Base-by-base conservation (phyloP, 2,329 filamentous ascomycete species). In the Curvularia spicifera region DNA sequence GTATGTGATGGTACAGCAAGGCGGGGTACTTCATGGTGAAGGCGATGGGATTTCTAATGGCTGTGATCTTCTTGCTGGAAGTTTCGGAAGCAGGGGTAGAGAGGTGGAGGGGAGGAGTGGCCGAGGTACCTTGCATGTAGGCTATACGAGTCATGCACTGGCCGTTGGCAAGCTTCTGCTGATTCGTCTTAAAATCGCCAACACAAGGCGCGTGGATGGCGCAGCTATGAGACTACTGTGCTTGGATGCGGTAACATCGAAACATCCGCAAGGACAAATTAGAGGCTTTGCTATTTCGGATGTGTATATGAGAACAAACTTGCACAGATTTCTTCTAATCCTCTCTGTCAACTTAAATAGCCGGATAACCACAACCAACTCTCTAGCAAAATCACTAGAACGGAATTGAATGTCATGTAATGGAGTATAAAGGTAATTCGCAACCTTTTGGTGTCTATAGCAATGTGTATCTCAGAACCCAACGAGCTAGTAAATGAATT, bases 91-190 rank as follows among this genome's bases (percentile, higher is more conserved):
- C 42, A 26, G 42, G 42, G 42, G 24, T 26, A 5, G 22, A 37
- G 33, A n/a, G 33, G 33, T 15, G 13, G 9, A n/a, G 31, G 9
- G 13, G 29, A 22, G 15, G 40, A 42, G 55, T 31, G 57, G 50
- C 53, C 59, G 56, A 62, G 51, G 51, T 54, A 43, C 33, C 53
- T 46, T 46, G 44, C 44, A 46, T 50, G 35, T 56, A 51, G 37
- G 42, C 44, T 35, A 55, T 48, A 55, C 56, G 59, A 61, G 51
- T 61, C 59, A 61, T 40, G 44, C 10, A 31, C 10, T 12, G n/a
- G 9, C 3, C 18, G 10, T 12, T 22, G 13, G 28, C 10, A 20
- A 29, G 44, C 13, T 31, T 3, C 22, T 46, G 28, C 43, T 46
- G 43, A 46, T 20, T 46, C 43, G 28, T 13, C 18, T 18, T 1